A percentile compares a stretch with the other conserved stretches of the same genome.
phyloP scores from a whole-genome alignment of 192 early-diverging fungal genomes.

The Backusella macrospora region DNA sequence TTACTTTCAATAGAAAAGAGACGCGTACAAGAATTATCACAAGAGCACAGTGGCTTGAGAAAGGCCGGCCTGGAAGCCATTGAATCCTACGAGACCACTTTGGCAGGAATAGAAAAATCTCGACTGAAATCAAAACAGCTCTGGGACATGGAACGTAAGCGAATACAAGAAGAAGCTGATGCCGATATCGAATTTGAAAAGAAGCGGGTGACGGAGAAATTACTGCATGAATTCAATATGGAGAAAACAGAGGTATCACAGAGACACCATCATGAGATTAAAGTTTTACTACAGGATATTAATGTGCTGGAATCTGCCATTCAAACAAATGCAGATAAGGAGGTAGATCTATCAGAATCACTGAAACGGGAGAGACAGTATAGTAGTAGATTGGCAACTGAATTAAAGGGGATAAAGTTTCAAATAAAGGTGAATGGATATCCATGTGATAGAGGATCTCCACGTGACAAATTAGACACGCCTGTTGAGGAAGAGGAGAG shows the following conservation, averaged over 20 bases:
- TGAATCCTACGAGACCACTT: conserved; percentile 42
- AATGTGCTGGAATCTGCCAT: conserved; percentile 21
- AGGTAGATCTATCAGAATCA: neutral
- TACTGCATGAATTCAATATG: neutral
- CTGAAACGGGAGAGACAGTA: conserved; percentile 13
- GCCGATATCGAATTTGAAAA: neutral
- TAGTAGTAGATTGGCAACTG: neutral
- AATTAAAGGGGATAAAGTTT: conserved; percentile 7
- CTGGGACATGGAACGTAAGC: conserved; percentile 10
- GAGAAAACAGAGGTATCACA: neutral
- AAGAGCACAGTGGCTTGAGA: conserved; percentile 35
- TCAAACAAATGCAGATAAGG: conserved; percentile 19
- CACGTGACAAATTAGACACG: neutral
- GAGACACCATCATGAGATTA: conserved; percentile 6
- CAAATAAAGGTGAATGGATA: conserved; percentile 2
- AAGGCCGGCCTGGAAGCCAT: conserved; percentile 42
- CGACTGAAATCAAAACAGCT: conserved; percentile 32
- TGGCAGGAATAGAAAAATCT: conserved; percentile 37
- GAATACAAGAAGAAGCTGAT: conserved; percentile 16
- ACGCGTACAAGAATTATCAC: conserved; percentile 20
- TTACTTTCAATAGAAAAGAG: neutral
- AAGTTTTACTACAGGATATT: conserved; percentile 5
- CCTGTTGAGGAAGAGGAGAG: conserved; percentile 15
- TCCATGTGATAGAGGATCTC: neutral
- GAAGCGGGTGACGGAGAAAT: neutral